A percentile compares a stretch with the other conserved stretches of the same genome.
phyloP scores from a whole-genome alignment of 345 rosid species.

The Euclidium syriacum region DNA sequence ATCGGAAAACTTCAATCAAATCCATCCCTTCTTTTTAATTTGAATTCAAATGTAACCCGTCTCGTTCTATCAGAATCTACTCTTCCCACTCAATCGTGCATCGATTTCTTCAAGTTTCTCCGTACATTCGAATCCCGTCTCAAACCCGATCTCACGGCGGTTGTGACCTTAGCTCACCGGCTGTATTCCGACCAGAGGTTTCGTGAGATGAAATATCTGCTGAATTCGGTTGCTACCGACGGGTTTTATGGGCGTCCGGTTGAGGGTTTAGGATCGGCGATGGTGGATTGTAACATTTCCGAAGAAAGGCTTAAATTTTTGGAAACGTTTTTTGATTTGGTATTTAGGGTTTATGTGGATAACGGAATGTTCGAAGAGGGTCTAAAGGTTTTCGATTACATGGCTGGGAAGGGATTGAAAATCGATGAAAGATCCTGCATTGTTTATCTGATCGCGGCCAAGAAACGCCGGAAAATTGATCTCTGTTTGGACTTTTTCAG shows the following conservation, averaged over 20 bases:
- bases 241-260: constrained; percentile 34
- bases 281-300: constrained; percentile 21
- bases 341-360: constrained; percentile 68
- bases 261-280: constrained; percentile 30
- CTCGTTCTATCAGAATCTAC: constrained; percentile 50
- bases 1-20: constrained; percentile 34
- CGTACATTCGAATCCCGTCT: constrained; percentile 28
- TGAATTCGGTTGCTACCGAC: constrained; percentile 39
- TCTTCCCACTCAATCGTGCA: constrained; percentile 49
- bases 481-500: constrained; percentile 46
- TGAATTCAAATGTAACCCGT: constrained; percentile 38
- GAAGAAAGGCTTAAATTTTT: constrained; percentile 35
- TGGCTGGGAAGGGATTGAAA: constrained; percentile 41
- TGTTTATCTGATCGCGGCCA: constrained; percentile 61
- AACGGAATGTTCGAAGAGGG: constrained; percentile 54
- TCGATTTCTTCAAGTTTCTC: constrained; percentile 53
- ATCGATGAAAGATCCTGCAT: constrained; percentile 75
- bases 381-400: constrained; percentile 48
- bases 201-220: constrained; percentile 40
- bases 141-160: constrained; percentile 50
- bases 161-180: constrained; percentile 39
- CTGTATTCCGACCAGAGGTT: constrained; percentile 44
- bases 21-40: constrained; percentile 39
- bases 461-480: constrained; percentile 42
- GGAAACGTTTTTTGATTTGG: constrained; percentile 50